Percentiles rank a stretch among this genome's conserved stretches.
These are phyloP conservation scores for Potentilla sterilis DNA, from an alignment of 306 rosid species.

Conservation along the genomic window DNA sequence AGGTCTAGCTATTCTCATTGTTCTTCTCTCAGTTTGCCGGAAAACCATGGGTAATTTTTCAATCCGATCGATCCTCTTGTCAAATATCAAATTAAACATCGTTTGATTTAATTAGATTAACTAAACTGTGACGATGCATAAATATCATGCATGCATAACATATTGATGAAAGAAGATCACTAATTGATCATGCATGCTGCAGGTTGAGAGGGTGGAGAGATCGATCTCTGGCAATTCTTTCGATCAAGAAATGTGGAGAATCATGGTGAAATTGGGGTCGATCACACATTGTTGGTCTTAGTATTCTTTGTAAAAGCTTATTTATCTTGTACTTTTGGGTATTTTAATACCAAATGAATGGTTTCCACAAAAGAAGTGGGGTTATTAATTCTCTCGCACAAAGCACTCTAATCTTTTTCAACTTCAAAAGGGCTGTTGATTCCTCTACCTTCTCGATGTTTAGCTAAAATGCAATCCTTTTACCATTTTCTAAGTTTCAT, in stretches of 20 bases:
- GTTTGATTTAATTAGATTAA: neutral
- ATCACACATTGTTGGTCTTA: slow-evolving; percentile 27
- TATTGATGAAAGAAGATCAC: neutral
- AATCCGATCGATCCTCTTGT: neutral
- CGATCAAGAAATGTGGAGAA: slow-evolving; percentile 13
- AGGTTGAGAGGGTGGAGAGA: slow-evolving; percentile 35
- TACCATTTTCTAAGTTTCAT: neutral
- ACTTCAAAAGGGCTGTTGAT: slow-evolving; percentile 42
- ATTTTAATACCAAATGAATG: slow-evolving; percentile 32
- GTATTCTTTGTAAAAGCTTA: slow-evolving; percentile 24
- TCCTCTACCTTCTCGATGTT: slow-evolving; percentile 38
- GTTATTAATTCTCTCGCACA: slow-evolving; percentile 28
- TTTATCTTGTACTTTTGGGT: slow-evolving; percentile 15
- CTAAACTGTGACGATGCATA: too few species aligned
- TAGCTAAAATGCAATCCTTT: slow-evolving; percentile 34
- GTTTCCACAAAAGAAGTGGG: slow-evolving; percentile 30
- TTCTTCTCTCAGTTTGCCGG: slow-evolving; percentile 81
- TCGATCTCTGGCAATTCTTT: neutral
- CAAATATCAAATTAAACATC: neutral
- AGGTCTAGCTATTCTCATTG: slow-evolving; percentile 68
- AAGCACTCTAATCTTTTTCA: slow-evolving; percentile 37
- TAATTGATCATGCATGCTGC: neutral
- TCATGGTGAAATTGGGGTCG: slow-evolving; percentile 27
- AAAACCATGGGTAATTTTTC: slow-evolving; percentile 51
- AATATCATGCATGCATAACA: neutral